phyloP scores from a whole-genome alignment of 768 basidiomycete genomes.

The Leccinum barrowsii region DNA sequence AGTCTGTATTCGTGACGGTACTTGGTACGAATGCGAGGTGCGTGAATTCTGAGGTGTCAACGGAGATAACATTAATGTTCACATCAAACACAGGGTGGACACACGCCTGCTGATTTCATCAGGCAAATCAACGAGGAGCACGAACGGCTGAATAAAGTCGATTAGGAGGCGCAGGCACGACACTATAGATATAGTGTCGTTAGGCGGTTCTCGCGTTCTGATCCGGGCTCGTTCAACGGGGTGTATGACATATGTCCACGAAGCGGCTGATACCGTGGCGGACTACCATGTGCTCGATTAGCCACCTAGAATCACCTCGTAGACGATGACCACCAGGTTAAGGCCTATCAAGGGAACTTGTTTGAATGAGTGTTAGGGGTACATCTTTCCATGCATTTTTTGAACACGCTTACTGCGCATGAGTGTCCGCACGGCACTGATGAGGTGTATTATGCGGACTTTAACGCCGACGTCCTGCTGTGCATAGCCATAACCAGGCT shows the following conservation, averaged over 20 bases:
- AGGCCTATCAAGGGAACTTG: constrained; percentile 88
- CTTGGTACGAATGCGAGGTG: constrained; percentile 80
- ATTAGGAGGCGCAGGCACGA: constrained; percentile 18
- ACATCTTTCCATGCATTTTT: constrained; percentile 8
- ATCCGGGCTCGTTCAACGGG: constrained; percentile 6
- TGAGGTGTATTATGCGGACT: constrained; percentile 84
- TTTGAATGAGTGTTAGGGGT: constrained; percentile 17
- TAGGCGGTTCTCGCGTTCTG: constrained; percentile 4
- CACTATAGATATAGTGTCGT: constrained; percentile 7
- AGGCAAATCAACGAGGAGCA: constrained; percentile 75
- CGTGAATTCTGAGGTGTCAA: constrained; percentile 24
- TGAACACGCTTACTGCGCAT: constrained; percentile 82
- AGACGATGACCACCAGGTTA: constrained; percentile 84
- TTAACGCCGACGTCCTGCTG: constrained; percentile 71
- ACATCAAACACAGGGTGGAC: constrained; percentile 57
- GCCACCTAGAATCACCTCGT: constrained; percentile 72
- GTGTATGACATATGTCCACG: constrained; percentile 7
- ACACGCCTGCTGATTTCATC: constrained; percentile 70
- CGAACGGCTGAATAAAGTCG: constrained; percentile 49
- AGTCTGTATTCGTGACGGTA: constrained; percentile 73
- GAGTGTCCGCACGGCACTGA: constrained; percentile 91
- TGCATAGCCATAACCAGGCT: constrained; percentile 52
- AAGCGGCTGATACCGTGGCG: constrained; percentile 6
- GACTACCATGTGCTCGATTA: constrained; percentile 26
- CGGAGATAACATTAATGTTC: constrained; percentile 22